Percentiles rank a stretch among this genome's conserved stretches.
Conservation (phyloP, 768 basidiomycete species). For the Lactifluus subvellereus region DNA sequence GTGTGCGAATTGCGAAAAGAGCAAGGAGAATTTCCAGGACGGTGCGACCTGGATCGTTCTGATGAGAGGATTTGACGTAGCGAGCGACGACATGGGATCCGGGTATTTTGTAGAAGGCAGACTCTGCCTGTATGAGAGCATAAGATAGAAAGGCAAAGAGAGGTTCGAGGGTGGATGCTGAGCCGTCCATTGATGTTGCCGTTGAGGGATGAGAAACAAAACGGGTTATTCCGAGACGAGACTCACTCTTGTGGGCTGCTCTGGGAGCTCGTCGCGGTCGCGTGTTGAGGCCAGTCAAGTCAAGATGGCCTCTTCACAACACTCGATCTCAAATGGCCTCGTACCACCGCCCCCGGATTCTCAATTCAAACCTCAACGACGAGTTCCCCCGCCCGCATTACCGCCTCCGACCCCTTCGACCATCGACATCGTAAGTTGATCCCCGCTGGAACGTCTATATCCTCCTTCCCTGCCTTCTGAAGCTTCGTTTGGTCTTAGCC, state of each 20-base stretch:
- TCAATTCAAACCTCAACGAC: constrained; percentile 29
- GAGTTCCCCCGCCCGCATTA: constrained; percentile 34
- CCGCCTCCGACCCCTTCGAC: constrained; percentile 35
- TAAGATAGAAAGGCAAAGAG: constrained; percentile 62
- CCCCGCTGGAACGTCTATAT: background rate
- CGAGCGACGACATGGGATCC: constrained; percentile 81
- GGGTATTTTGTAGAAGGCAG: constrained; percentile 67
- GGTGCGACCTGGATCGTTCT: constrained; percentile 91
- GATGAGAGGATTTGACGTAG: constrained; percentile 92
- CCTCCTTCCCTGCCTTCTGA: constrained; percentile 14
- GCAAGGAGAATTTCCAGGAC: constrained; percentile 84
- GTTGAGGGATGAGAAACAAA: constrained; percentile 13
- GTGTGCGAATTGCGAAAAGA: constrained; percentile 81
- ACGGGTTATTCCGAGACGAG: background rate
- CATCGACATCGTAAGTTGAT: constrained; percentile 36
- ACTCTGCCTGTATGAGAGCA: constrained; percentile 52
- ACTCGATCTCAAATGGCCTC: constrained; percentile 29
- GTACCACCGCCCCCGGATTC: constrained; percentile 26
- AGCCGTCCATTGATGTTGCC: constrained; percentile 33
- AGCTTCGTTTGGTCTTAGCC: constrained; percentile 31
- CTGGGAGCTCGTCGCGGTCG: too few species aligned
- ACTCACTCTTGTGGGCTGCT: background rate
- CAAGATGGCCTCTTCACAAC: constrained; percentile 30
- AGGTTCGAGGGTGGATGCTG: constrained; percentile 39
- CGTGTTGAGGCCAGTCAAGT: background rate